phyloP scores from a whole-genome alignment of 2,329 filamentous ascomycete species.

The Scytalidium sp. region DNA sequence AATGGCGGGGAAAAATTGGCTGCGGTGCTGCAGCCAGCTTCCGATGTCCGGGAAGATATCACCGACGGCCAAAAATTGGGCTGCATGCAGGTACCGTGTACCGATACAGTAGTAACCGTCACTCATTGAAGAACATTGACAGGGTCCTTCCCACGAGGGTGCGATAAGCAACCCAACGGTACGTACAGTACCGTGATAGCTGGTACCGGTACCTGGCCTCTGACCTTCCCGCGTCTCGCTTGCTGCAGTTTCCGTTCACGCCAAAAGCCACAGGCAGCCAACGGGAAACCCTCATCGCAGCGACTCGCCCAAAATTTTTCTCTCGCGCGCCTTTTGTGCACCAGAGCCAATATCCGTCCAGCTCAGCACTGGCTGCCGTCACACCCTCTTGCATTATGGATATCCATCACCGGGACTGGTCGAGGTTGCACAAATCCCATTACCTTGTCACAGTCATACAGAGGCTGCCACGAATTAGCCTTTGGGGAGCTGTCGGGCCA shows the following conservation, averaged over 20 bases:
- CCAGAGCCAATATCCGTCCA: neutral
- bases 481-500: too few relatives aligned
- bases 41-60: too few relatives aligned
- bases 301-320: neutral
- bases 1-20: too few relatives aligned
- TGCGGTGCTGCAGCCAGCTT: neutral
- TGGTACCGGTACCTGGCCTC: neutral
- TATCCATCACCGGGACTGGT: neutral
- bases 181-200: neutral
- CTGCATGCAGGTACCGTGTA: neutral
- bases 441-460: neutral
- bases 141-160: neutral
- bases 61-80: too few relatives aligned
- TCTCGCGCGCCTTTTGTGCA: neutral
- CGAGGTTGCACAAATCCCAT: neutral
- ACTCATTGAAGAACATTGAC: neutral
- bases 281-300: neutral
- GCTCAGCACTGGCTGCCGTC: neutral
- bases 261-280: neutral
- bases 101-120: neutral
- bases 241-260: neutral
- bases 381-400: neutral
- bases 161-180: too few relatives aligned
- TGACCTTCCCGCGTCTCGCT: neutral
- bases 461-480: too few relatives aligned